Evolutionary conservation across 1,284 basidiomycete species (phyloP), one percentile per base, ranked within the genome.

Genomic region (Cutaneotrichosporon spelunceum): DNA sequence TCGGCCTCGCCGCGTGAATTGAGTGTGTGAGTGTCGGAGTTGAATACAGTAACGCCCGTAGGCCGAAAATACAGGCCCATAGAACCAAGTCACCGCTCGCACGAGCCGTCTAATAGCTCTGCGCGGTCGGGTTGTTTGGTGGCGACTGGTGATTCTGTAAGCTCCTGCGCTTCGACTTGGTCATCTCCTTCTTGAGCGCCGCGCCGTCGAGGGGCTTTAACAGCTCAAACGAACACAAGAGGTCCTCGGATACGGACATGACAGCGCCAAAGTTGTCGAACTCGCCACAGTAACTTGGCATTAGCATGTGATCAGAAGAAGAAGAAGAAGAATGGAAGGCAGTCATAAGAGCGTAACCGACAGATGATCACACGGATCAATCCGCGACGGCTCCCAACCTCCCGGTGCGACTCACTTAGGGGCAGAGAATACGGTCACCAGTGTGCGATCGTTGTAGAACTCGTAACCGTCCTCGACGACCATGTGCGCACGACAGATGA

Each of bases 401-500:
- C 14, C 2, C 5, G 24, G 62, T 23, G 59, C 14, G 44, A 83
- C 88, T 81, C 72, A 94, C 94, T 80, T 95, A 80, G 93, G 93
- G 59, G 96, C 96, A 69, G 92, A 95, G 80, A 99, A 99, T 54
- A 99, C 93, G 0, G 96, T 99, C 52, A 99, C 96, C 68, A 99
- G 81, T 57, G 95, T 98, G 66, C 96, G 85, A 72, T 99, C 96
- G 74, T 99, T 98, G 92, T 96, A 99, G 76, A 99, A 99, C 82
- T 99, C 96, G 76, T 99, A 99, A 2, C 95, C 96, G 74, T 94
- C 92, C 77, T 99, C 96, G 59, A 99, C 96, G 42, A 99, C 96
- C 96, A 99, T 99, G 81, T 99, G 96, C 45, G 96, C 96, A 57
- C 96, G 88, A 82, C 96, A 99, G 80, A 99, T 99, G 66, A 99